Base-by-base conservation (phyloP, 192 early-diverging fungal genomes). In the Gonapodya prolifera region DNA sequence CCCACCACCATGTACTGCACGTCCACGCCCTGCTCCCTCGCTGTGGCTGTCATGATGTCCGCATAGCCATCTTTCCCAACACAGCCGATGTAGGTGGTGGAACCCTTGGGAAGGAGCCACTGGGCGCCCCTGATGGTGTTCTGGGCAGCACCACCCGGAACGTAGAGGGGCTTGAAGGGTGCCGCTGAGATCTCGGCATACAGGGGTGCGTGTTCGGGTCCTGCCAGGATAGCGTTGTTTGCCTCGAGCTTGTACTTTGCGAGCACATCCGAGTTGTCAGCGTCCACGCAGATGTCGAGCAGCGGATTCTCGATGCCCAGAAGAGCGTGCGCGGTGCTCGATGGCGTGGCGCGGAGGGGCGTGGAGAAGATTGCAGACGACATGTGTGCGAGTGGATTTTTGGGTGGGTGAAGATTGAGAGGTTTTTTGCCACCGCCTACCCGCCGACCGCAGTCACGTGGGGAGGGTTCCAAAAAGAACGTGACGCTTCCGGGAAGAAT, bases 291-390 rank as follows among this genome's bases (percentile, higher is more conserved):
- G 82, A 99, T 99, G 88, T 99, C 97, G 79, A 99, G 91, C 79
- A 99, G 87, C 69, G 97, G 97, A 89, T 99, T 99, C 83, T 92
- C 96, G 86, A 97, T 93, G 79, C 93, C 95, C 80, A 98, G 89
- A 77, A 99, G 80, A 78, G 80, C 74, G 85, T 75, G n/a, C 33
- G 45, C 45, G n/a, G n/a, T n/a, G n/a, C n/a, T n/a, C n/a, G n/a
- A n/a, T n/a, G n/a, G n/a, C n/a, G n/a, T n/a, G n/a, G n/a, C n/a
- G n/a, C n/a, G n/a, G n/a, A n/a, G n/a, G n/a, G n/a, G n/a, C n/a
- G n/a, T n/a, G n/a, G n/a, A n/a, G n/a, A n/a, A n/a, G n/a, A n/a
- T n/a, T n/a, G n/a, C n/a, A n/a, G n/a, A n/a, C n/a, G n/a, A n/a
- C n/a, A n/a, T n/a, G n/a, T n/a, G n/a, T n/a, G n/a, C n/a, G n/a